phyloP scores from a whole-genome alignment of 169 alveolate species.

The Condylostoma magnum region DNA sequence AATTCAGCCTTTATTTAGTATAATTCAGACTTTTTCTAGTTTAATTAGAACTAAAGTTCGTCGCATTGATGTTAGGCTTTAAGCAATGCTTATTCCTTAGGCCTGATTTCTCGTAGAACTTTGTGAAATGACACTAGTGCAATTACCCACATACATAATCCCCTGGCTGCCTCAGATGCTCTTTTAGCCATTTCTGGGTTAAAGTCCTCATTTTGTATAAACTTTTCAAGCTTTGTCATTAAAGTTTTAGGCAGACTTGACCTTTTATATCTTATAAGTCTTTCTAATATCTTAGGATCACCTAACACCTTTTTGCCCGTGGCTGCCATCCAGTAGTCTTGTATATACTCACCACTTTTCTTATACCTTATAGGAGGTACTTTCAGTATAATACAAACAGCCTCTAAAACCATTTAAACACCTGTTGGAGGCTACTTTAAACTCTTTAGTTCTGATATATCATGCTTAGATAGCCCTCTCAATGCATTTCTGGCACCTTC shows the following conservation, averaged over 20 bases:
- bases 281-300: conserved; percentile 58
- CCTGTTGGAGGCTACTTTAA: conserved; percentile 80
- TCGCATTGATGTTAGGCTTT: conserved; percentile 63
- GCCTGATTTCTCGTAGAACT: conserved; percentile 59
- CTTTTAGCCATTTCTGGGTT: conserved; percentile 61
- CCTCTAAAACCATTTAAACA: conserved; percentile 78
- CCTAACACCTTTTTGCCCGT: conserved; percentile 74
- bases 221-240: conserved; percentile 55
- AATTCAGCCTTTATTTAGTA: conserved; percentile 69
- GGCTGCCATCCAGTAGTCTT: conserved; percentile 88
- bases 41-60: conserved; percentile 57
- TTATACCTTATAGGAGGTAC: conserved; percentile 72
- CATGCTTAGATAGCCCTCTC: conserved; percentile 46
- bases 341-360: conserved; percentile 72
- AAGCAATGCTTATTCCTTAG: conserved; percentile 62
- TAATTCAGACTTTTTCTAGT: conserved; percentile 80
- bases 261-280: conserved; percentile 46
- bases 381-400: conserved; percentile 80
- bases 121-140: conserved; percentile 61
- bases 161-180: conserved; percentile 64
- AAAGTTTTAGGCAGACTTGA: conserved; percentile 38
- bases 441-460: conserved; percentile 55
- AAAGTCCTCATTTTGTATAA: conserved; percentile 64
- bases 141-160: conserved; percentile 65
- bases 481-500: conserved; percentile 54